phyloP scores from a whole-genome alignment of 1,284 basidiomycete species.

The Kwoniella shivajii region DNA sequence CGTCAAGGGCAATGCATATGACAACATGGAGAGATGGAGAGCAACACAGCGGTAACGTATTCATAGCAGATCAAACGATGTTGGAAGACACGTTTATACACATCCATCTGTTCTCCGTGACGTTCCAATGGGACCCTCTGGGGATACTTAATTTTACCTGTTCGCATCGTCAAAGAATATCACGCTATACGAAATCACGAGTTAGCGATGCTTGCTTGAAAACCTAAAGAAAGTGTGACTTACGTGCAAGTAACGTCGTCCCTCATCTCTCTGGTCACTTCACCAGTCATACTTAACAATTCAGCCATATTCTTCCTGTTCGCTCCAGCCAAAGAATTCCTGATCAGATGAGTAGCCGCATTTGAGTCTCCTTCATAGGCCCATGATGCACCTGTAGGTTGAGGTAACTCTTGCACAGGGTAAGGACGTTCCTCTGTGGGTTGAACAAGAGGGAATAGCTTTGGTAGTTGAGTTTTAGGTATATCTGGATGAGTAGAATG shows the following conservation, averaged over 20 bases:
- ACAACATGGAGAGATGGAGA: too few relatives aligned
- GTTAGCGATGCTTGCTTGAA: too few relatives aligned
- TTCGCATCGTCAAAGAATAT: too few relatives aligned
- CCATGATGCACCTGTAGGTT: conserved; percentile 59
- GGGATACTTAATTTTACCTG: too few relatives aligned
- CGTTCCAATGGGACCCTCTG: too few relatives aligned
- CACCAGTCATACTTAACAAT: conserved; percentile 82
- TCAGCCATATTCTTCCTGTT: conserved; percentile 68
- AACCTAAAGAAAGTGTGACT: too few relatives aligned
- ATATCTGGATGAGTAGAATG: conserved; percentile 60
- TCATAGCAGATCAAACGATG: too few relatives aligned
- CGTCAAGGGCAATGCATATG: too few relatives aligned
- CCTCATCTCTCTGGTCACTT: conserved; percentile 73
- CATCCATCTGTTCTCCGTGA: too few relatives aligned
- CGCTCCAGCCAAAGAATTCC: conserved; percentile 90
- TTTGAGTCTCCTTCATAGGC: conserved; percentile 82
- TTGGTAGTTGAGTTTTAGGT: conserved; percentile 33
- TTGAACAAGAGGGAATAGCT: conserved; percentile 30
- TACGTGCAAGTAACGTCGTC: conserved; percentile 92
- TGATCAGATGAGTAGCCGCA: conserved; percentile 84
- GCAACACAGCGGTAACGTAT: too few relatives aligned
- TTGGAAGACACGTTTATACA: too few relatives aligned
- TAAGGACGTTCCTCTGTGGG: conserved; percentile 37
- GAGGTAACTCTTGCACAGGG: conserved; percentile 46
- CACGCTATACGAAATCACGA: too few relatives aligned